phyloP scores from a whole-genome alignment of 2,329 filamentous ascomycete species.

The Fusarium torreyae region DNA sequence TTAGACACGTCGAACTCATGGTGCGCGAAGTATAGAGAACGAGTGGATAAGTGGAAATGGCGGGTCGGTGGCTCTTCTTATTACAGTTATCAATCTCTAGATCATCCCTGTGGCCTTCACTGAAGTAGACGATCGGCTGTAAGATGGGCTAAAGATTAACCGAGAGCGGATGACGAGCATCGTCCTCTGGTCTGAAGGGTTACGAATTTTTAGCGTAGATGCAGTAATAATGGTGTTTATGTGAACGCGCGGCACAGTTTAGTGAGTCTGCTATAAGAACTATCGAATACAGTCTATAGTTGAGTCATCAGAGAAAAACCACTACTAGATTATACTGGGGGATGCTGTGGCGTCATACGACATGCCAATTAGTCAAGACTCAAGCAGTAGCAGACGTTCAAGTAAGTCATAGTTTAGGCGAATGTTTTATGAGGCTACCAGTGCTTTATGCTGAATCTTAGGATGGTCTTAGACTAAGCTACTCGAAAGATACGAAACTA shows the following conservation, averaged over 20 bases:
- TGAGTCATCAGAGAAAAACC: background rate
- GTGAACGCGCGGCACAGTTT: background rate
- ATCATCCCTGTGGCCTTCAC: background rate
- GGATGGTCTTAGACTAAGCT: too few relatives aligned
- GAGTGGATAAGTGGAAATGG: background rate
- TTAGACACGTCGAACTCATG: conserved; percentile 49
- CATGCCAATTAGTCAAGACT: background rate
- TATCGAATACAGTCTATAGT: too few relatives aligned
- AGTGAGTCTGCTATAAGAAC: background rate
- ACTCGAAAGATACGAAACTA: too few relatives aligned
- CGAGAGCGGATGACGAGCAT: conserved; percentile 2
- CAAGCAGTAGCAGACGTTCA: too few relatives aligned
- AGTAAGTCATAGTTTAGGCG: too few relatives aligned
- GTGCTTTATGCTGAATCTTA: too few relatives aligned
- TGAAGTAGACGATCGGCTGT: conserved; percentile 19
- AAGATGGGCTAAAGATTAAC: conserved; percentile 27
- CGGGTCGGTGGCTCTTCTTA: background rate
- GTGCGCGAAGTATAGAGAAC: background rate
- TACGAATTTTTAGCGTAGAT: conserved; percentile 7
- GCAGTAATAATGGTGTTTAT: background rate
- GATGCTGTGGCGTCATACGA: background rate
- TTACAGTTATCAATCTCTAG: background rate
- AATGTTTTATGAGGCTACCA: too few relatives aligned
- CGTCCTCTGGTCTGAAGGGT: background rate
- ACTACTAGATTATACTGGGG: background rate